A percentile compares a stretch with the other conserved stretches of the same genome.
Conservation (phyloP, 2,329 filamentous ascomycete species). For the Chaetomium globosum region DNA sequence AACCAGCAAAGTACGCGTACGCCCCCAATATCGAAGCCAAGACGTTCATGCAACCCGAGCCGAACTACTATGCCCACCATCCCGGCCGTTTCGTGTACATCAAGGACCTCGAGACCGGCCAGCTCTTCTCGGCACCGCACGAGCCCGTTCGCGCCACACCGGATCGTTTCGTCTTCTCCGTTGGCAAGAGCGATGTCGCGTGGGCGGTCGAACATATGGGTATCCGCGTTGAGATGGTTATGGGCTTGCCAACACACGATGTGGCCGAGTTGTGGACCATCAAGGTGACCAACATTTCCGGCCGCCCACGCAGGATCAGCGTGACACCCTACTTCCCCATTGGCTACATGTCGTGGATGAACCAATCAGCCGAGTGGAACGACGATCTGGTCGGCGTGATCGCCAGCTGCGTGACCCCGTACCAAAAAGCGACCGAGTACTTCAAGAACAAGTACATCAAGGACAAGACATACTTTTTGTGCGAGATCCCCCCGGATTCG, state of each 20-base stretch:
- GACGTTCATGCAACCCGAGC: conserved; percentile 64
- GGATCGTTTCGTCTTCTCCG: conserved; percentile 56
- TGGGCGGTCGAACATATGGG: conserved; percentile 57
- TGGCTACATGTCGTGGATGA: conserved; percentile 67
- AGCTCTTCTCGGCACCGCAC: conserved; percentile 58
- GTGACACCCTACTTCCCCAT: conserved; percentile 61
- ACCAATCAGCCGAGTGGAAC: conserved; percentile 58
- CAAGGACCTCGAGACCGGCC: conserved; percentile 56
- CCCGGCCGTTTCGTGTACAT: conserved; percentile 62
- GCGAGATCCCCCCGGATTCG: conserved; percentile 53
- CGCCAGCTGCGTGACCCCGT: conserved; percentile 57
- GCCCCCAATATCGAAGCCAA: conserved; percentile 60
- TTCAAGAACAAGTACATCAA: conserved; percentile 60
- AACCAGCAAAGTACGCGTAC: conserved; percentile 62
- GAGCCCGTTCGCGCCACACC: conserved; percentile 55
- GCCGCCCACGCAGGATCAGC: conserved; percentile 51
- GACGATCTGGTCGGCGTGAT: conserved; percentile 54
- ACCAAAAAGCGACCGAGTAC: conserved; percentile 60
- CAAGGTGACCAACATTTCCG: conserved; percentile 54
- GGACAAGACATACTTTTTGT: conserved; percentile 61
- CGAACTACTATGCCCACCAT: conserved; percentile 61
- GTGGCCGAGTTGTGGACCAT: conserved; percentile 60
- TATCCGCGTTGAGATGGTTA: conserved; percentile 55
- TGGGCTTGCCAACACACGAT: conserved; percentile 56
- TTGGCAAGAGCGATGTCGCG: conserved; percentile 57